phyloP scores from a whole-genome alignment of 257 asterid genomes.

The Paulownia fortunei region DNA sequence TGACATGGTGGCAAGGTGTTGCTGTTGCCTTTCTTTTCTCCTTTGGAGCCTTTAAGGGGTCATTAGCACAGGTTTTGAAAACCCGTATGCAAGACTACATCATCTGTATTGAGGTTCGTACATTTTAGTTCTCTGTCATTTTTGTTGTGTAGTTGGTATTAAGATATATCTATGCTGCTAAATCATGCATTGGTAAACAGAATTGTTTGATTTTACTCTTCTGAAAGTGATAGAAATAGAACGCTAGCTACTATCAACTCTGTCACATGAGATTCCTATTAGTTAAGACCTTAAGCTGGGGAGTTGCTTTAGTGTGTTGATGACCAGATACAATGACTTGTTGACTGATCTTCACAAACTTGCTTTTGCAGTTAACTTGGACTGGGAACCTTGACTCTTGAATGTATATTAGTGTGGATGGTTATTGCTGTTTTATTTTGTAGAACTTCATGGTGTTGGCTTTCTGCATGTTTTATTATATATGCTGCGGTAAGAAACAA shows the following conservation, averaged over 20 bases:
- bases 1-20: constrained; percentile 99
- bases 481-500: too few relatives aligned
- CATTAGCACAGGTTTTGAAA: constrained; percentile 76
- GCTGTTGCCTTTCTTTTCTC: constrained; percentile 93
- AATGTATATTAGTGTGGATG: too few relatives aligned
- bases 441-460: too few relatives aligned
- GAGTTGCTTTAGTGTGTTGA: too few relatives aligned
- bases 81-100: constrained; percentile 90
- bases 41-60: constrained; percentile 85
- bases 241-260: background rate
- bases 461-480: too few relatives aligned
- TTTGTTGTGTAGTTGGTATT: background rate
- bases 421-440: too few relatives aligned
- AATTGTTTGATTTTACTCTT: background rate
- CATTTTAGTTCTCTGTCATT: too few relatives aligned
- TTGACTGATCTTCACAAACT: too few relatives aligned
- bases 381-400: too few relatives aligned
- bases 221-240: background rate
- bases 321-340: too few relatives aligned
- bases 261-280: background rate
- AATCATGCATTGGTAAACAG: background rate
- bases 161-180: background rate
- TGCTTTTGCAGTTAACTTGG: too few relatives aligned
- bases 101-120: constrained; percentile 99
- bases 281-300: too few relatives aligned